Percentiles rank a stretch among this genome's conserved stretches.
Evolutionary conservation across 768 basidiomycete species (phyloP).

Genomic region (Russula sp.): DNA sequence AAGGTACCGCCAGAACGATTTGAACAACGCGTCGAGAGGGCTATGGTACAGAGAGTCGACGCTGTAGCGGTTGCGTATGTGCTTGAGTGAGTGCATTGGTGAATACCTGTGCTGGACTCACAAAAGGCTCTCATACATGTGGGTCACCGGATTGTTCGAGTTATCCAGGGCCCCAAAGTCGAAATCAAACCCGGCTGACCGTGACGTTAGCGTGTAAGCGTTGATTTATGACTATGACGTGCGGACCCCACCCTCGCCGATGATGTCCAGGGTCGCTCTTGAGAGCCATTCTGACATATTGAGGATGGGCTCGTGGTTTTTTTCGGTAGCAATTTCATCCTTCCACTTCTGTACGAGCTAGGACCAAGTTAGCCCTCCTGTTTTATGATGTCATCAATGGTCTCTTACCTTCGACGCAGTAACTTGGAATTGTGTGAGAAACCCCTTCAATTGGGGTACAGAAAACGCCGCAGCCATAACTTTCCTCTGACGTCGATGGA

Average conservation of each 20-base stretch:
- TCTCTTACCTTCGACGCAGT: constrained; percentile 15
- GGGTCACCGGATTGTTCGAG: constrained; percentile 8
- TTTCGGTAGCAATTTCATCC: constrained; percentile 20
- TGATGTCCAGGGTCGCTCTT: constrained; percentile 26
- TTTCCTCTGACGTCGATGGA: constrained; percentile 28
- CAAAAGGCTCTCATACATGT: constrained; percentile 13
- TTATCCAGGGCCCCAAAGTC: constrained; percentile 13
- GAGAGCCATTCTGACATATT: constrained; percentile 24
- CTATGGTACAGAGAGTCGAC: constrained; percentile 21
- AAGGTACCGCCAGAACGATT: constrained; percentile 26
- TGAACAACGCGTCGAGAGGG: constrained; percentile 23
- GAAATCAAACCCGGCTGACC: constrained; percentile 11
- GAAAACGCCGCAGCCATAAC: constrained; percentile 28
- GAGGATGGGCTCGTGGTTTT: constrained; percentile 12
- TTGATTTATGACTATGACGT: too few species aligned
- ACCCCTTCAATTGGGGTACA: constrained; percentile 24
- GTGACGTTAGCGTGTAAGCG: background rate
- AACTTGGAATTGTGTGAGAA: constrained; percentile 25
- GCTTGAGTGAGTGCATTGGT: background rate
- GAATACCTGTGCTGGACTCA: background rate
- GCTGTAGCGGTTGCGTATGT: constrained; percentile 13
- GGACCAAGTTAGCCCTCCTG: background rate
- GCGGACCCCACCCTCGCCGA: constrained; percentile 24
- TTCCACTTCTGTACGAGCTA: constrained; percentile 25
- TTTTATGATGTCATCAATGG: constrained; percentile 6